These are phyloP conservation scores for Trypanosoma lewisi DNA, from an alignment of 208 protist species.

Conservation along the genomic window DNA sequence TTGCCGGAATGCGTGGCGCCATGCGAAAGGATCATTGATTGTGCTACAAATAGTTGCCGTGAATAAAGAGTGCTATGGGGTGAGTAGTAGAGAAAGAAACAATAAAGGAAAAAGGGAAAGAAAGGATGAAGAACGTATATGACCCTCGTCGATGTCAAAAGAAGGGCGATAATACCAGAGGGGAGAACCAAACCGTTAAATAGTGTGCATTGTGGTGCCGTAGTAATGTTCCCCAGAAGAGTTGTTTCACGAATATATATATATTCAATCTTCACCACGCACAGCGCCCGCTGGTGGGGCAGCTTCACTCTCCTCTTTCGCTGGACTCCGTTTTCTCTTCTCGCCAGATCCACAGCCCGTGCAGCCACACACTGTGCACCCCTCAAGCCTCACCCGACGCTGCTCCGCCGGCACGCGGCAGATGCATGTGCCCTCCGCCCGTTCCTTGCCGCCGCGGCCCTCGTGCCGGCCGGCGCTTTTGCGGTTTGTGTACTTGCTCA, in stretches of 20 bases:
- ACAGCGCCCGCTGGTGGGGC: not conserved
- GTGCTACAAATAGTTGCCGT: not conserved
- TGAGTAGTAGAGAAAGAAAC: not conserved
- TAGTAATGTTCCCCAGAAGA: too few species aligned
- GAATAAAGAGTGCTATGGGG: not conserved
- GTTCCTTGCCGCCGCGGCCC: not conserved
- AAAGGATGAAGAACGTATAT: not conserved
- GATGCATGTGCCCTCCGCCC: conserved; percentile 49
- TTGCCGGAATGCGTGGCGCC: too few species aligned
- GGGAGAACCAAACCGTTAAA: too few species aligned
- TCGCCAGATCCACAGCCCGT: conserved; percentile 69
- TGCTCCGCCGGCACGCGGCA: conserved; percentile 73
- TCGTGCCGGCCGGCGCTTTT: conserved; percentile 38
- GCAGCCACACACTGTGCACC: conserved; percentile 81
- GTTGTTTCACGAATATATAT: not conserved
- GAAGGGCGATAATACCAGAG: not conserved
- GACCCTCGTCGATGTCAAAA: not conserved
- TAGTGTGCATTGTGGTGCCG: too few species aligned
- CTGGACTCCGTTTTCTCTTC: conserved; percentile 8
- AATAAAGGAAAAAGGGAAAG: not conserved
- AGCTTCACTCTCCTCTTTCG: conserved; percentile 2
- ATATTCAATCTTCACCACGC: conserved; percentile 1
- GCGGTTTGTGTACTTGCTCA: conserved; percentile 54
- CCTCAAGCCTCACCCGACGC: conserved; percentile 50
- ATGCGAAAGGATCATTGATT: not conserved